Conservation (phyloP, 352 stramenopile species). For the Pilasporangium apinafurcum region DNA sequence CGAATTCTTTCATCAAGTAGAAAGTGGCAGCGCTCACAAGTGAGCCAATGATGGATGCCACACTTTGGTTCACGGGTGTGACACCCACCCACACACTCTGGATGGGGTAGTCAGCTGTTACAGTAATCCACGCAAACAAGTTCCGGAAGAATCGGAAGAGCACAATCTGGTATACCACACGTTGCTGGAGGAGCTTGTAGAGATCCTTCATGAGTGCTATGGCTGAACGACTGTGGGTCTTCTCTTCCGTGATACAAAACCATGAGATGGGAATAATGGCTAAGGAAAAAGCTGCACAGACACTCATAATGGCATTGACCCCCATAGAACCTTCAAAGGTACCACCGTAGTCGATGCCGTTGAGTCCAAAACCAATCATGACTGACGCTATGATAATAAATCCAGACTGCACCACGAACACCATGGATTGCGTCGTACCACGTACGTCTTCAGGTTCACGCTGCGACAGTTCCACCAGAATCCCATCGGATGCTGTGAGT, state of each 20-base stretch:
- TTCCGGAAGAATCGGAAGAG: conserved; percentile 12
- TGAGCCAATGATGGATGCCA: conserved; percentile 5
- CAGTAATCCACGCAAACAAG: conserved; percentile 8
- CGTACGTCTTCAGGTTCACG: conserved; percentile 10
- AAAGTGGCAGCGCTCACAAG: conserved; percentile 4
- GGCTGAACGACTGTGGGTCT: neutral
- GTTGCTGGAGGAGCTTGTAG: conserved; percentile 7
- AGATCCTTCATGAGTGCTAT: conserved; percentile 3
- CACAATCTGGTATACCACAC: conserved; percentile 13
- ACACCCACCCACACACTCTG: conserved; percentile 10
- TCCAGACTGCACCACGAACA: conserved; percentile 17
- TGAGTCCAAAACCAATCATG: conserved; percentile 14
- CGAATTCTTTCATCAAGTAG: conserved; percentile 12
- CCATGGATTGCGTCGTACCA: conserved; percentile 19
- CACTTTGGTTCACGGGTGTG: conserved; percentile 7
- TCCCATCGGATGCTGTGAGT: conserved; percentile 37
- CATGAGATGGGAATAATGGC: conserved; percentile 7
- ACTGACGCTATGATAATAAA: conserved; percentile 8
- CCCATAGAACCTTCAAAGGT: conserved; percentile 12
- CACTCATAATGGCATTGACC: conserved; percentile 7
- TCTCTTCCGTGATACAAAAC: conserved; percentile 10
- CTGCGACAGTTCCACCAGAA: conserved; percentile 24
- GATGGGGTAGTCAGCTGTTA: conserved; percentile 4
- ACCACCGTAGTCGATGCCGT: conserved; percentile 14
- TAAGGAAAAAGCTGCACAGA: conserved; percentile 5